These are phyloP conservation scores for Phytopythium cucurbitacearum DNA, from an alignment of 352 stramenopile genomes.

Conservation along the genomic window DNA sequence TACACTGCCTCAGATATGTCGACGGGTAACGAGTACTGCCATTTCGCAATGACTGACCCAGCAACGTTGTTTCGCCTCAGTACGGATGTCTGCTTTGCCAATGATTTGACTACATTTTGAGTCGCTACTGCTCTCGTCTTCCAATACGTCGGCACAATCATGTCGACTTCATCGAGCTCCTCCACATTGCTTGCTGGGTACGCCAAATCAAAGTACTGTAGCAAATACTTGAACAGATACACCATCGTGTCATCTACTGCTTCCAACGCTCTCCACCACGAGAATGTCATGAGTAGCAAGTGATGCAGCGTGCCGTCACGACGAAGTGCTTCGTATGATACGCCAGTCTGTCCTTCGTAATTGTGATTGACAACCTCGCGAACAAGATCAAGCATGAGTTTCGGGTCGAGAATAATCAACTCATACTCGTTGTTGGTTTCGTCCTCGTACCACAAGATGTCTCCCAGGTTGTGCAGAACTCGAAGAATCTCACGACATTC, in stretches of 20 bases:
- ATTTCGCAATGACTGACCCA: slow-evolving; percentile 3
- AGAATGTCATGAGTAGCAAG: slow-evolving; percentile 5
- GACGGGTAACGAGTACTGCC: slow-evolving; percentile 12
- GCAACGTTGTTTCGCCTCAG: neutral
- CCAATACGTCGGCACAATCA: slow-evolving; percentile 17
- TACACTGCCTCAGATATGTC: slow-evolving; percentile 8
- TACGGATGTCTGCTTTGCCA: slow-evolving; percentile 2
- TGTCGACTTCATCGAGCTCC: neutral
- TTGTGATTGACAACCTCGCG: slow-evolving; percentile 13
- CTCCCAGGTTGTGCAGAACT: slow-evolving; percentile 7
- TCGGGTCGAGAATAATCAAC: slow-evolving; percentile 7
- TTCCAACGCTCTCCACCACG: slow-evolving; percentile 3
- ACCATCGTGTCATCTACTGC: neutral
- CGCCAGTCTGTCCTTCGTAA: neutral
- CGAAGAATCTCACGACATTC: slow-evolving; percentile 8
- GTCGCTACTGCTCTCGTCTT: slow-evolving; percentile 3
- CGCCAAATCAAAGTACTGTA: slow-evolving; percentile 10
- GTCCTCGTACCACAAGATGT: slow-evolving; percentile 19
- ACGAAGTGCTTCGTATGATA: slow-evolving; percentile 4
- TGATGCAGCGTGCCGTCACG: slow-evolving; percentile 6
- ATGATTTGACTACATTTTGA: neutral
- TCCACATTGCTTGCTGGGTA: slow-evolving; percentile 4
- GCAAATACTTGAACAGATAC: slow-evolving; percentile 10
- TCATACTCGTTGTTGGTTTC: neutral
- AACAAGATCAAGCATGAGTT: slow-evolving; percentile 14